Percentiles rank a stretch among this genome's conserved stretches.
Conservation (phyloP, 345 rosid genomes). For the Corchorus capsularis region DNA sequence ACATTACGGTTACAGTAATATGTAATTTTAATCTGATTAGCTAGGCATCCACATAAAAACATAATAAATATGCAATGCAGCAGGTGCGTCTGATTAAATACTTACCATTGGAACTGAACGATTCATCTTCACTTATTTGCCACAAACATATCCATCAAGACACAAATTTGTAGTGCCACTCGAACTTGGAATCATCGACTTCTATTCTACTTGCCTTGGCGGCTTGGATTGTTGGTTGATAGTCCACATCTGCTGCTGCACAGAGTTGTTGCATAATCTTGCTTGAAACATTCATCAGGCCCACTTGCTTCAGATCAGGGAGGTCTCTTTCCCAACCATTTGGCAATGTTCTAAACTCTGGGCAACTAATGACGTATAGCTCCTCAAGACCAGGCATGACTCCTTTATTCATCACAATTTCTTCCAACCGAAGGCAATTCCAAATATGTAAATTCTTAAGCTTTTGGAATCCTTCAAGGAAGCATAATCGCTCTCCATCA, state of each 20-base stretch:
- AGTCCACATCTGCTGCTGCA: background rate
- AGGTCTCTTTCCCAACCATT: constrained; percentile 26
- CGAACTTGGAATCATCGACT: too few relatives aligned
- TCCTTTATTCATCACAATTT: constrained; percentile 25
- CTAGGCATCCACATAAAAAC: too few relatives aligned
- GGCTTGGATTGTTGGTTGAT: background rate
- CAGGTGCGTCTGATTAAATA: too few relatives aligned
- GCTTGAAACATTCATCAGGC: constrained; percentile 25
- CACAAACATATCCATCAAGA: too few relatives aligned
- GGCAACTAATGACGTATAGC: constrained; percentile 14
- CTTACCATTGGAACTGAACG: too few relatives aligned
- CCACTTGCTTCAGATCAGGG: constrained; percentile 24
- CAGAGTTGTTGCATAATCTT: constrained; percentile 25
- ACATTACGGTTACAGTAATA: too few relatives aligned
- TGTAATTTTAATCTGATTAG: too few relatives aligned
- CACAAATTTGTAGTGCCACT: too few relatives aligned
- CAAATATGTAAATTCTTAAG: constrained; percentile 24
- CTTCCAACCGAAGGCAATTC: constrained; percentile 19
- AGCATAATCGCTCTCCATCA: constrained; percentile 23
- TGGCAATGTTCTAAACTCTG: background rate
- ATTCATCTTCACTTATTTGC: too few relatives aligned
- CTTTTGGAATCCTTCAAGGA: constrained; percentile 28
- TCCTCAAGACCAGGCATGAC: constrained; percentile 28
- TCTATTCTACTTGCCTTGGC: too few relatives aligned
- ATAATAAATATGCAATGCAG: too few relatives aligned